phyloP scores from a whole-genome alignment of 139 green algal genomes.

The Spirogloea muscicola region DNA sequence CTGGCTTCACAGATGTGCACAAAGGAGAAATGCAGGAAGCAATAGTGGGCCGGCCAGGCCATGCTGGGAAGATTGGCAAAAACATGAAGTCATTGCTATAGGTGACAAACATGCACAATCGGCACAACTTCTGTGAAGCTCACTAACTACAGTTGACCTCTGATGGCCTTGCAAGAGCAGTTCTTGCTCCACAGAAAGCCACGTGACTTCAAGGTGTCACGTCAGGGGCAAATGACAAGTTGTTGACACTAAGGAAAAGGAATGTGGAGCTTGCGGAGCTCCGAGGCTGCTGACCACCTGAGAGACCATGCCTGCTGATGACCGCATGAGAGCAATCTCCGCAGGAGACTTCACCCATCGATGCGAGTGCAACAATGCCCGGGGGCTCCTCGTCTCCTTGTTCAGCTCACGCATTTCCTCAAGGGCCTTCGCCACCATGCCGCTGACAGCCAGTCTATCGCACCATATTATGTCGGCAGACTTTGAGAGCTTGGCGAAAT shows the following conservation, averaged over 20 bases:
- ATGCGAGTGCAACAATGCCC: background rate
- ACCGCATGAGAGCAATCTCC: constrained; percentile 12
- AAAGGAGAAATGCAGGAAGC: background rate
- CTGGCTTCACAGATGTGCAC: background rate
- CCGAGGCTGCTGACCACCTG: background rate
- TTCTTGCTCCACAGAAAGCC: background rate
- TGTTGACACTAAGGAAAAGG: too few species aligned
- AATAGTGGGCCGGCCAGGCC: background rate
- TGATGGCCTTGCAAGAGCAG: background rate
- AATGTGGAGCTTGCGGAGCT: background rate
- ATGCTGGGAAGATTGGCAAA: background rate
- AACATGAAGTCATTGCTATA: background rate
- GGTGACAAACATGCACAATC: background rate
- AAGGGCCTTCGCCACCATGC: too few species aligned
- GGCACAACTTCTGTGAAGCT: too few species aligned
- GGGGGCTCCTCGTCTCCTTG: too few species aligned
- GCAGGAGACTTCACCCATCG: constrained; percentile 24
- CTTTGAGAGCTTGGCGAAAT: too few species aligned
- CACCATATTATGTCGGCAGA: too few species aligned
- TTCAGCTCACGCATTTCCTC: too few species aligned
- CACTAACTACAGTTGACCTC: constrained; percentile 1
- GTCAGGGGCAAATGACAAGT: too few species aligned
- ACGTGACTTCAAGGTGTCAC: too few species aligned
- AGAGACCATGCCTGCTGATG: background rate
- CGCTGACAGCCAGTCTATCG: too few species aligned